These are phyloP conservation scores for Cordyceps tenuipes DNA, from an alignment of 2,329 filamentous ascomycete species.

Conservation along the genomic window DNA sequence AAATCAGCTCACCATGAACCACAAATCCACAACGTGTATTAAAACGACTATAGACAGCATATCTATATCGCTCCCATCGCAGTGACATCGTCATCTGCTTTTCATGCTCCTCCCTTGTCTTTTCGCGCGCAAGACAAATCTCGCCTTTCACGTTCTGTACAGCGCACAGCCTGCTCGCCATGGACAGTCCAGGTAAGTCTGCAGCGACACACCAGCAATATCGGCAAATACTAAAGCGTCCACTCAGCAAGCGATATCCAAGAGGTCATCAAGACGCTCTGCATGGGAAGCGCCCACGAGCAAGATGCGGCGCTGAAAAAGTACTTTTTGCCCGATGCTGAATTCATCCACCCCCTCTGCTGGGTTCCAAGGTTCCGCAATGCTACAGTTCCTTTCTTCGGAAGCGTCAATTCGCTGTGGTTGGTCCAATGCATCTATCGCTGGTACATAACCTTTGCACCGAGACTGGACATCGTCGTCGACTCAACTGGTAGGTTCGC, in stretches of 20 bases:
- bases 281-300: constrained; percentile 55
- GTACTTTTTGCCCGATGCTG: constrained; percentile 66
- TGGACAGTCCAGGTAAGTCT: constrained; percentile 40
- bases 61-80: not conserved
- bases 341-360: constrained; percentile 73
- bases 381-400: constrained; percentile 31
- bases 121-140: not conserved
- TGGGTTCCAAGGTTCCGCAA: constrained; percentile 50
- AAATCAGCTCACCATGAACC: constrained; percentile 4
- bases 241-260: constrained; percentile 40
- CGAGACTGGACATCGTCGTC: constrained; percentile 59
- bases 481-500: constrained; percentile 42
- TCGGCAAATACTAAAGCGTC: not conserved
- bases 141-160: not conserved
- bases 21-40: not conserved
- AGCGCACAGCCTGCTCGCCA: constrained; percentile 14
- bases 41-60: not conserved
- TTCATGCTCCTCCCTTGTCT: not conserved
- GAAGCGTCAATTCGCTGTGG: constrained; percentile 52
- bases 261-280: constrained; percentile 58
- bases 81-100: not conserved
- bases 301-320: constrained; percentile 57
- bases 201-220: not conserved
- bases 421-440: constrained; percentile 63
- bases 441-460: constrained; percentile 80